phyloP scores from a whole-genome alignment of 2,329 filamentous ascomycete genomes.

The Colletotrichum nymphaeae region DNA sequence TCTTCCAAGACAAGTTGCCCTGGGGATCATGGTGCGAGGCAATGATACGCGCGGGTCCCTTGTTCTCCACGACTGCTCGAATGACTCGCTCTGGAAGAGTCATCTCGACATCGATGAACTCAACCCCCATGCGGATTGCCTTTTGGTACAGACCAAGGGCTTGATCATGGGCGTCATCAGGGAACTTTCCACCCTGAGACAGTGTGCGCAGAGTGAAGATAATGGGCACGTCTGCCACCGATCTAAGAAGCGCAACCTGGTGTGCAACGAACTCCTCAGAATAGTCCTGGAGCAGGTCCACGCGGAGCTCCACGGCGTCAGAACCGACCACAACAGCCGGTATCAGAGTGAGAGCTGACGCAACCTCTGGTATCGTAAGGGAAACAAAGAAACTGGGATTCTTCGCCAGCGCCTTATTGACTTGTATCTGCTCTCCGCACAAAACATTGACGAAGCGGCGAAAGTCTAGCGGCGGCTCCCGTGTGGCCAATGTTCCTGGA shows the following conservation, averaged over 20 bases:
- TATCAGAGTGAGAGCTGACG: conserved; percentile 71
- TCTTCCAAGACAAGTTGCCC: conserved; percentile 84
- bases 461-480: conserved; percentile 65
- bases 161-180: conserved; percentile 78
- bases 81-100: conserved; percentile 84
- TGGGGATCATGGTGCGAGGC: conserved; percentile 94
- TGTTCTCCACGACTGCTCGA: conserved; percentile 71
- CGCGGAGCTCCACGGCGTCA: conserved; percentile 93
- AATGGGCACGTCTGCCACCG: conserved; percentile 78
- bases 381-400: conserved; percentile 93
- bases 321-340: conserved; percentile 82
- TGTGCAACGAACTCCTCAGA: conserved; percentile 81
- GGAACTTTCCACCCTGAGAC: conserved; percentile 89
- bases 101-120: conserved; percentile 95
- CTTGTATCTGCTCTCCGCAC: conserved; percentile 39
- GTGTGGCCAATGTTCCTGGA: conserved; percentile 35
- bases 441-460: conserved; percentile 71
- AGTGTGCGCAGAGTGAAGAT: conserved; percentile 92
- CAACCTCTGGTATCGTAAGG: conserved; percentile 83
- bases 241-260: conserved; percentile 84
- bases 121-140: conserved; percentile 85
- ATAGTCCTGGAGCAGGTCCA: conserved; percentile 86
- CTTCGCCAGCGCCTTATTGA: conserved; percentile 50
- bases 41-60: conserved; percentile 84
- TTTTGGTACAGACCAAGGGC: conserved; percentile 80